Evolutionary conservation across 176 grass and related monocot genomes (phyloP).

Genomic region (Oryza nivara): DNA sequence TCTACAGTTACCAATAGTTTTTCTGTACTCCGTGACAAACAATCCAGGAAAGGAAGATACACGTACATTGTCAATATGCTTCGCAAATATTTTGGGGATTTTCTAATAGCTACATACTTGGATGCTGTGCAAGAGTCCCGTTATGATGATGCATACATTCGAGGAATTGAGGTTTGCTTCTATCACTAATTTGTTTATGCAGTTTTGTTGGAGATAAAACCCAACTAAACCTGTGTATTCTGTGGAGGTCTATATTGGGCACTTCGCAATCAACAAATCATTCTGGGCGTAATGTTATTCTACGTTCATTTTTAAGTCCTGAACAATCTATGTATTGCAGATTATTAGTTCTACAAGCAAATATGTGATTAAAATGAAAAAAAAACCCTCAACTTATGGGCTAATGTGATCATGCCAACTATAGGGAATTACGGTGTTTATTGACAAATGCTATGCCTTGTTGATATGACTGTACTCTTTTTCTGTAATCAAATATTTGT

Average conservation of each 20-base stretch:
- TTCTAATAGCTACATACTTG: conserved; percentile 86
- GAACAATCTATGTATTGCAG: not conserved
- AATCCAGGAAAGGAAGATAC: conserved; percentile 82
- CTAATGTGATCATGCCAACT: not conserved
- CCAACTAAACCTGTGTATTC: conserved; percentile 7
- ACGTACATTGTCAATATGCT: conserved; percentile 69
- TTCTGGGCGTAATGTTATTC: not conserved
- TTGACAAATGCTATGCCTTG: conserved; percentile 3
- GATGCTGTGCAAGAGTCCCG: conserved; percentile 70
- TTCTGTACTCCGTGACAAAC: conserved; percentile 31
- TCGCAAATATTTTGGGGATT: conserved; percentile 91
- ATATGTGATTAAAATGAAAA: conserved; percentile 21
- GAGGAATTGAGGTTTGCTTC: conserved; percentile 78
- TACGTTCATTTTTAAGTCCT: not conserved
- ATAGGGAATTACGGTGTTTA: not conserved
- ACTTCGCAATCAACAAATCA: conserved; percentile 21
- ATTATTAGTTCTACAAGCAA: not conserved
- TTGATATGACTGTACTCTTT: not conserved
- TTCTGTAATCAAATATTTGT: conserved; percentile 18
- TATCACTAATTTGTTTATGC: conserved; percentile 13
- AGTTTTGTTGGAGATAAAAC: conserved; percentile 29
- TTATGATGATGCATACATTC: conserved; percentile 73
- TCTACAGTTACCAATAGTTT: conserved; percentile 30
- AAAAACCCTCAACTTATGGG: not conserved
- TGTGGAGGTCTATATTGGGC: conserved; percentile 5